These are phyloP conservation scores for Petrea volubilis DNA, from an alignment of 257 asterid genomes.

Conservation along the genomic window DNA sequence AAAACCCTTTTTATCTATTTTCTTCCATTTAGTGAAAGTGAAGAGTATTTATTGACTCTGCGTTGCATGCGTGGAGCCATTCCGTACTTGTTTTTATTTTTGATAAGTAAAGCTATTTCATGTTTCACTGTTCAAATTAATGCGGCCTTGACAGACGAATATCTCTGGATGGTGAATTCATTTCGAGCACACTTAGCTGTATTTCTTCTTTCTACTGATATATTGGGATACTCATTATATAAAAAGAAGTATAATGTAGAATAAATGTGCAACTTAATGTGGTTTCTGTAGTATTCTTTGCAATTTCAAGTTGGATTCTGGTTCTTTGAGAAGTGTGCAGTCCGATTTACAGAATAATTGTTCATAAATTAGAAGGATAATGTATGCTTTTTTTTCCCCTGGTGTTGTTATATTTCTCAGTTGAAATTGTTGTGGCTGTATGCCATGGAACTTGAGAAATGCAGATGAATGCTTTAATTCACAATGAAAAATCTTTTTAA, in stretches of 20 bases:
- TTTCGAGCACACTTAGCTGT: background rate
- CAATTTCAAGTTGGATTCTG: slow-evolving; percentile 9
- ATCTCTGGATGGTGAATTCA: background rate
- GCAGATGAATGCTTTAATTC: background rate
- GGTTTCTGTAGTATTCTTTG: background rate
- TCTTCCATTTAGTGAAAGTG: background rate
- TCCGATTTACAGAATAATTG: no score
- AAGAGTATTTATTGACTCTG: background rate
- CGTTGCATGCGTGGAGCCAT: background rate
- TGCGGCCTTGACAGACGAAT: background rate
- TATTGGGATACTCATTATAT: background rate
- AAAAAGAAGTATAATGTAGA: background rate
- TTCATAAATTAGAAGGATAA: no score
- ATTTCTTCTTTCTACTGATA: background rate
- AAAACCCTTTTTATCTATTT: background rate
- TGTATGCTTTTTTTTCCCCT: background rate
- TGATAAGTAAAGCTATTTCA: background rate
- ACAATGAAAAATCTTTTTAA: background rate
- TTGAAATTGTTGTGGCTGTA: no score
- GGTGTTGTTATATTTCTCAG: no score
- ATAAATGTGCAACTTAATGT: background rate
- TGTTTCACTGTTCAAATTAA: background rate
- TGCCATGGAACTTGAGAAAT: background rate
- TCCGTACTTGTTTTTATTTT: no score
- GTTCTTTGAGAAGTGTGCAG: no score